A percentile compares a stretch with the other conserved stretches of the same genome.
phyloP scores from a whole-genome alignment of 306 rosid species.

The Benincasa hispida region DNA sequence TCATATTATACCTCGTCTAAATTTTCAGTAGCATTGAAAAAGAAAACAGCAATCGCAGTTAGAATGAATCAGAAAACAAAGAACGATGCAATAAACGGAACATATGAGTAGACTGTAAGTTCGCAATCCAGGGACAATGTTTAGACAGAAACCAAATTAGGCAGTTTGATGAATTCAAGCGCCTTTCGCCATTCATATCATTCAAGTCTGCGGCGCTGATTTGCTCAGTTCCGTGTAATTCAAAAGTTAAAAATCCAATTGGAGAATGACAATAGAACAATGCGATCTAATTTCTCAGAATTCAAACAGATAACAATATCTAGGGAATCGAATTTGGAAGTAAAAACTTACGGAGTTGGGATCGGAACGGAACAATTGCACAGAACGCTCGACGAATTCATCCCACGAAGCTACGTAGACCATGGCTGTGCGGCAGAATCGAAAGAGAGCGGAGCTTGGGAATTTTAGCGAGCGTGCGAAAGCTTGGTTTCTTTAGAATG shows the following conservation, averaged over 20 bases:
- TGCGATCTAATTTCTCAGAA: neutral
- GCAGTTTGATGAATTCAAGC: neutral
- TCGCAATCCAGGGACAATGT: neutral
- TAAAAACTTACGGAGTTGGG: slow-evolving; percentile 48
- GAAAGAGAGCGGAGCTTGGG: neutral
- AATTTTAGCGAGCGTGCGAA: neutral
- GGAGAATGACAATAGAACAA: neutral
- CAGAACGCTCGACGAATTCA: slow-evolving; percentile 68
- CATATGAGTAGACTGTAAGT: neutral
- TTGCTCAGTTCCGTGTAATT: neutral
- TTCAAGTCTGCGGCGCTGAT: neutral
- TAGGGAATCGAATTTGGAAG: neutral
- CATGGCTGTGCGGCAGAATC: slow-evolving; percentile 25
- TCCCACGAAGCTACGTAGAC: slow-evolving; percentile 68
- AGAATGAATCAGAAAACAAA: neutral
- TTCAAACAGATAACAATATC: neutral
- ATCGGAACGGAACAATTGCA: slow-evolving; percentile 75
- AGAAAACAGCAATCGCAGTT: neutral
- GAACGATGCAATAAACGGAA: neutral
- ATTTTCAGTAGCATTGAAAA: slow-evolving; percentile 11
- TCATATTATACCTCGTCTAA: slow-evolving; percentile 64
- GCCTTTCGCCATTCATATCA: neutral
- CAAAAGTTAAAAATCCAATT: neutral
- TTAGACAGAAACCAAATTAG: neutral
- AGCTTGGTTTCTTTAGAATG: neutral